Conservation (phyloP, 2,329 filamentous ascomycete genomes). For the Nemania bipapillata region DNA sequence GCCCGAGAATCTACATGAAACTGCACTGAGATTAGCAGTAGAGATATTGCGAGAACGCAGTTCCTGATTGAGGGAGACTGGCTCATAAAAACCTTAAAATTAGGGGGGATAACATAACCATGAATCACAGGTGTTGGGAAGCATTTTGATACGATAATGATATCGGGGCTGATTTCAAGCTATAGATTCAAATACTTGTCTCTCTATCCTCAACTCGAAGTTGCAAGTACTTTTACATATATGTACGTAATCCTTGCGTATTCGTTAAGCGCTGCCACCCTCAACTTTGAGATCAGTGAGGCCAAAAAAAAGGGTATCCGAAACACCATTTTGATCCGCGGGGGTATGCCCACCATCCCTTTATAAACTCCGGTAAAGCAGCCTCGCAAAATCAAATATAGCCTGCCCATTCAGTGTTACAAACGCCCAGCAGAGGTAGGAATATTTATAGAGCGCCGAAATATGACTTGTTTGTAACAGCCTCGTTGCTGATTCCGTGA, state of each 20-base stretch:
- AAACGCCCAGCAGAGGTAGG: background rate
- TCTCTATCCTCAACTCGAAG: background rate
- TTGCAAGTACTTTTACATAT: background rate
- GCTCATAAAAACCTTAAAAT: background rate
- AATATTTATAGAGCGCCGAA: constrained; percentile 26
- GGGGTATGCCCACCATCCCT: constrained; percentile 25
- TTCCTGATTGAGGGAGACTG: too few relatives aligned
- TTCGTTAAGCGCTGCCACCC: background rate
- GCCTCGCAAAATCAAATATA: background rate
- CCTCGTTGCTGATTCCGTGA: background rate
- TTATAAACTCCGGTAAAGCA: constrained; percentile 25
- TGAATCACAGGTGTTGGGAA: background rate
- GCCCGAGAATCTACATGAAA: background rate
- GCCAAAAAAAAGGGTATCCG: constrained; percentile 20
- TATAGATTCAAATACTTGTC: background rate
- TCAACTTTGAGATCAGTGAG: background rate
- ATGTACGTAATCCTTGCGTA: background rate
- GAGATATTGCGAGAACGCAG: background rate
- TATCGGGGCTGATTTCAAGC: background rate
- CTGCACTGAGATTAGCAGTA: background rate
- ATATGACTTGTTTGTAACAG: background rate
- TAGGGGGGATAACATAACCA: background rate
- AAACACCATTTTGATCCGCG: constrained; percentile 23
- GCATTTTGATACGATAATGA: background rate
- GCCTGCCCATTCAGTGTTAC: background rate